Evolutionary conservation across 2,329 filamentous ascomycete species (phyloP), one percentile per base, ranked within the genome.

Genomic region (Ophiocordyceps camponoti-rufipedis): DNA sequence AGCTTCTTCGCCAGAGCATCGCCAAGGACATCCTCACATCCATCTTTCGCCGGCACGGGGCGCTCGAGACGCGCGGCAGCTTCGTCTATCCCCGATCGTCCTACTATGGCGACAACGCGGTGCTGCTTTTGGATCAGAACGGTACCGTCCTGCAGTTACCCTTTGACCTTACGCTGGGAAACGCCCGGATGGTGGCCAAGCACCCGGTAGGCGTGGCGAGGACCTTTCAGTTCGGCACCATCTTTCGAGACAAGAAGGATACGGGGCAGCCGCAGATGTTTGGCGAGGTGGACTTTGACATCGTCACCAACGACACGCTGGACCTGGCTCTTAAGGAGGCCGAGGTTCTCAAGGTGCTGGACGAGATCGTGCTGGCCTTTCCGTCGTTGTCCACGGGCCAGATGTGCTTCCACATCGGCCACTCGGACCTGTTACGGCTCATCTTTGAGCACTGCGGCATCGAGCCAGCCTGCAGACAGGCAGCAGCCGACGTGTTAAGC

Each of bases 261-360:
- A 87, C 85, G 8, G 84, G 85, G 2, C 84, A 94, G 53, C 91
- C 91, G 7, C 73, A 74, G 47, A 82, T 81, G 55, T 82, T 85
- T 58, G 82, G 85, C 10, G 91, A 96, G 58, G 88, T 93, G 2
- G 88, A 96, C 59, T 98, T 96, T 59, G 91, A 98, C 62, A 87
- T 98, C 48, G 74, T 94, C n/a, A 89, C 87, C 1, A 74, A 77
- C 41, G 80, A 88, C 53, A 81, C 82, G 1, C 63, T 87, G 5
- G 87, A 96, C 55, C 68, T 94, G 42, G 82, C 87, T 1, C 62
- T 95, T 46, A 93, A 94, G 55, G 91, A 98, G 61, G 89, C 89
- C 0, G 89, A 96, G 61, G 81, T 87, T 0, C 75, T 98, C 53
- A 96, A 95, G 55, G 88, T 96, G 2, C 67, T 96, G 19, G 91